These are phyloP conservation scores for Lentithecium fluviatile DNA, from an alignment of 495 filamentous ascomycete species.

Conservation along the genomic window DNA sequence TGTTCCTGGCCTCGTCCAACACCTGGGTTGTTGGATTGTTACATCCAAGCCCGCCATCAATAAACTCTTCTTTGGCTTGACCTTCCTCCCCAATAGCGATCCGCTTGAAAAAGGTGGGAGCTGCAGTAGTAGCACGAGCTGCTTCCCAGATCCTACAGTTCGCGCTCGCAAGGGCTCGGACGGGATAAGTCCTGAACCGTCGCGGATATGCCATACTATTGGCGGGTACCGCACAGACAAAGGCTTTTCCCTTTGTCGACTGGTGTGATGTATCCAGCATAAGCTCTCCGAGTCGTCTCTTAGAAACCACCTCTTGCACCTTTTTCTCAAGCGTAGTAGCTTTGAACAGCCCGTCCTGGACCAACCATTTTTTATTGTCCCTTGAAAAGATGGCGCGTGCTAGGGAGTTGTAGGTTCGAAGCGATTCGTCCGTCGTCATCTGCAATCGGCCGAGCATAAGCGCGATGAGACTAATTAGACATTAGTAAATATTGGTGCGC, in stretches of 20 bases:
- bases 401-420: slow-evolving; percentile 24
- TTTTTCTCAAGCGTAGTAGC: no score
- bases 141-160: background rate
- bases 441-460: slow-evolving; percentile 34
- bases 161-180: background rate
- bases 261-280: no score
- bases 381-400: slow-evolving; percentile 27
- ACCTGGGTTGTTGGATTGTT: background rate
- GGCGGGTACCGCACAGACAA: no score
- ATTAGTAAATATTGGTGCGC: slow-evolving; percentile 29
- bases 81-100: background rate
- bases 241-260: no score
- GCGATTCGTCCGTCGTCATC: slow-evolving; percentile 20
- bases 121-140: background rate
- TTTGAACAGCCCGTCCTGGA: background rate
- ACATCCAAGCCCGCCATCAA: background rate
- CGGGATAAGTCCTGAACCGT: background rate
- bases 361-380: slow-evolving; percentile 25
- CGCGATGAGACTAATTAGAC: slow-evolving; percentile 25
- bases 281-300: no score
- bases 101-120: background rate
- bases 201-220: no score
- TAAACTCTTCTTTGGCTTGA: background rate
- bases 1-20: background rate
- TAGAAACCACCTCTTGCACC: no score